phyloP scores from a whole-genome alignment of 192 early-diverging fungal species.

The Podila clonocystis region DNA sequence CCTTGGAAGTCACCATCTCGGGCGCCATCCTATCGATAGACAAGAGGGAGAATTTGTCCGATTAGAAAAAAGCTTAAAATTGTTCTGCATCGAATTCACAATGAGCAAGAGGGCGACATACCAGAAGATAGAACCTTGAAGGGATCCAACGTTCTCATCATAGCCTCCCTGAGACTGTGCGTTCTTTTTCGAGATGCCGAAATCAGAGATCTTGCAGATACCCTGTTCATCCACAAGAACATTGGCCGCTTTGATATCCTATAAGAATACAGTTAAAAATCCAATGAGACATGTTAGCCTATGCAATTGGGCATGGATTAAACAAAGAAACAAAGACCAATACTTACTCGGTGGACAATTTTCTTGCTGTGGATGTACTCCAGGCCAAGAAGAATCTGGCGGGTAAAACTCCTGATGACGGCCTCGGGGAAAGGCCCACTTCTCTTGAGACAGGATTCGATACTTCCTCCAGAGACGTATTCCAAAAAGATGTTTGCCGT shows the following conservation, averaged over 20 bases:
- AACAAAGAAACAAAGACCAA: conserved; percentile 5
- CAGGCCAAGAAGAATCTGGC: conserved; percentile 86
- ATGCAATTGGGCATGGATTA: background rate
- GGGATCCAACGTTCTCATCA: conserved; percentile 51
- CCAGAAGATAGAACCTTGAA: conserved; percentile 87
- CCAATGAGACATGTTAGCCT: background rate
- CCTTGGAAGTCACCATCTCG: conserved; percentile 83
- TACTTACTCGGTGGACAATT: conserved; percentile 75
- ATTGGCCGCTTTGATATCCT: conserved; percentile 87
- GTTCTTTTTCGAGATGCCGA: conserved; percentile 92
- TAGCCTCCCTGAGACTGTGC: conserved; percentile 42
- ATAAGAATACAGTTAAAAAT: background rate
- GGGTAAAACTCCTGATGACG: conserved; percentile 76
- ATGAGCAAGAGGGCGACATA: background rate
- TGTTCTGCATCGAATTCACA: background rate
- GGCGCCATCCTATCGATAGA: conserved; percentile 82
- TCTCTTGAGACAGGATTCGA: conserved; percentile 79
- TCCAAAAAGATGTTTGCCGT: conserved; percentile 95
- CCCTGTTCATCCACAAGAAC: conserved; percentile 83
- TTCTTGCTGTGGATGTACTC: conserved; percentile 84
- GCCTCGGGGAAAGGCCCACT: conserved; percentile 79
- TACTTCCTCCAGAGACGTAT: conserved; percentile 95
- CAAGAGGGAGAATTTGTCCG: background rate
- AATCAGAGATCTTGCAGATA: conserved; percentile 95
- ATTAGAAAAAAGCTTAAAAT: background rate